Evolutionary conservation across 1,284 basidiomycete species (phyloP).

Genomic region (Marasmius fiardii): DNA sequence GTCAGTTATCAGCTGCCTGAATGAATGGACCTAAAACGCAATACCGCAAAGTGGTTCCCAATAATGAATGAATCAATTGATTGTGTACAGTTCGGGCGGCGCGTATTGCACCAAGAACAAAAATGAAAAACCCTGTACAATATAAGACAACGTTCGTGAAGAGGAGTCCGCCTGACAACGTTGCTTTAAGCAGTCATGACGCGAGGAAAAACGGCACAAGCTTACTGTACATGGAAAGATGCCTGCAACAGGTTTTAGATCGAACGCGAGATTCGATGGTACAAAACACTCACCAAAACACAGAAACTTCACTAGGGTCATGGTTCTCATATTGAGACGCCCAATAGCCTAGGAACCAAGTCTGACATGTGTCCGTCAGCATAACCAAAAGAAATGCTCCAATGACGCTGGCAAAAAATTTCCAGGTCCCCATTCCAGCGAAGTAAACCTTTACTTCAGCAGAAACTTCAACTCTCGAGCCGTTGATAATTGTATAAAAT

Average conservation of each 20-base stretch:
- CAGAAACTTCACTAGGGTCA: conserved; percentile 21
- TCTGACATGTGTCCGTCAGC: conserved; percentile 27
- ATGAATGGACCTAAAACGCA: background rate
- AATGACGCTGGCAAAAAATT: conserved; percentile 35
- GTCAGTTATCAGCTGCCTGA: too few species aligned
- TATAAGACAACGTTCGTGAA: conserved; percentile 1
- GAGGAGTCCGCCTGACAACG: conserved; percentile 5
- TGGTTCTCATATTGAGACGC: conserved; percentile 38
- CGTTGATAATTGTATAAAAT: background rate
- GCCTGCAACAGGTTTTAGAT: conserved; percentile 19
- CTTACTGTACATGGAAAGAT: conserved; percentile 36
- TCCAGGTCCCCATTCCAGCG: too few species aligned
- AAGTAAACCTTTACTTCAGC: background rate
- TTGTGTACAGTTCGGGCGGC: conserved; percentile 61
- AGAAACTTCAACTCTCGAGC: background rate
- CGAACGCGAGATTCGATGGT: background rate
- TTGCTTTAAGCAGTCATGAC: background rate
- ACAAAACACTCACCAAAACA: conserved; percentile 24
- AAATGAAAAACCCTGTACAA: conserved; percentile 11
- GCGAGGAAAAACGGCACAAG: conserved; percentile 35
- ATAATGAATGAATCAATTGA: conserved; percentile 53
- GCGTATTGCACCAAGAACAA: conserved; percentile 37
- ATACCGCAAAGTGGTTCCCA: conserved; percentile 41
- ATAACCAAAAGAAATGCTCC: conserved; percentile 20
- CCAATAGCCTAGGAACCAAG: conserved; percentile 49